Evolutionary conservation across 2,329 filamentous ascomycete species (phyloP).

Genomic region (Septoria linicola): DNA sequence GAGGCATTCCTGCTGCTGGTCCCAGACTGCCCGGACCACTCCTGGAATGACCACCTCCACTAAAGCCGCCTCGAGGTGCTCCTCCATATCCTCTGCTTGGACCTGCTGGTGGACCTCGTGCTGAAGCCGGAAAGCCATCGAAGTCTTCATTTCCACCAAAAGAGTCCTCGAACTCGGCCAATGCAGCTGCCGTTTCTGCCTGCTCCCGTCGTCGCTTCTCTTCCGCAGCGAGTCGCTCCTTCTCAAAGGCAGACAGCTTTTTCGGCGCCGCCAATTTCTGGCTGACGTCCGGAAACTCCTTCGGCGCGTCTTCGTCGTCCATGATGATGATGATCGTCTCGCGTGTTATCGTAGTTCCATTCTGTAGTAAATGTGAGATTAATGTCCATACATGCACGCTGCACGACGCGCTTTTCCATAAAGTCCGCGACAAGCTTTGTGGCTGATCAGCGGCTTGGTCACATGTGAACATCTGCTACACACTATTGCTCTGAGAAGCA

Average conservation of each 20-base stretch:
- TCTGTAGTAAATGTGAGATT: too few relatives aligned
- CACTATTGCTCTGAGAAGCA: too few relatives aligned
- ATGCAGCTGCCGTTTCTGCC: conserved; percentile 82
- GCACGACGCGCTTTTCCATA: conserved; percentile 1
- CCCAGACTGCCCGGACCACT: conserved; percentile 53
- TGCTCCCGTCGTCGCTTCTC: conserved; percentile 81
- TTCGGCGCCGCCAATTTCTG: conserved; percentile 72
- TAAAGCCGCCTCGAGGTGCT: conserved; percentile 34
- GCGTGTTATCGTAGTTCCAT: conserved; percentile 6
- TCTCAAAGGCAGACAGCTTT: conserved; percentile 85
- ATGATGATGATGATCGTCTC: too few relatives aligned
- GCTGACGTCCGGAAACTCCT: conserved; percentile 67
- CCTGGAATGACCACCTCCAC: conserved; percentile 37
- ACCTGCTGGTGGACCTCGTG: conserved; percentile 21
- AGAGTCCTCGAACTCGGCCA: conserved; percentile 82
- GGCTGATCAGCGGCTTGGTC: not conserved
- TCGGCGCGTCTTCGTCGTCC: conserved; percentile 28
- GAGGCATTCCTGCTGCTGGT: conserved; percentile 40
- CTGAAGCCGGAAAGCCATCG: conserved; percentile 24
- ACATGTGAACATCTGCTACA: not conserved
- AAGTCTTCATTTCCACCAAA: conserved; percentile 55
- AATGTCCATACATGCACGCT: too few relatives aligned
- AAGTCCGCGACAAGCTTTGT: conserved; percentile 9
- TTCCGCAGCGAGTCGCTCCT: conserved; percentile 83
- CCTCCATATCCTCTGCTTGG: conserved; percentile 21